These are phyloP conservation scores for Fagus sylvatica DNA, from an alignment of 306 rosid genomes.

Conservation along the genomic window DNA sequence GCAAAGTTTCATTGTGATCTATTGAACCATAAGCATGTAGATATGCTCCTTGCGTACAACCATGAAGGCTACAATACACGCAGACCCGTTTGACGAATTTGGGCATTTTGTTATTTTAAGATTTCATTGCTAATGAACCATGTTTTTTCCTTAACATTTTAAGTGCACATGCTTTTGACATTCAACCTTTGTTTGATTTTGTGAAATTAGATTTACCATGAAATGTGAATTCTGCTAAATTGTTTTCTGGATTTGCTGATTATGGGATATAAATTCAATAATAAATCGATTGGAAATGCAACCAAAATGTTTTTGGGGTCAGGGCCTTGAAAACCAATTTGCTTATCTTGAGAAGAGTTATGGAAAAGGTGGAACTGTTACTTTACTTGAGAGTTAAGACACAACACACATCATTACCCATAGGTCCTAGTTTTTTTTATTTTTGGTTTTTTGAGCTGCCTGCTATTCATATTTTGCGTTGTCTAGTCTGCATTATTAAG, in stretches of 20 bases:
- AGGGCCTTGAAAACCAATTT: slow-evolving; percentile 33
- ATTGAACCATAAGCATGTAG: neutral
- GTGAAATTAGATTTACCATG: neutral
- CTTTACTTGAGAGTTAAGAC: slow-evolving; percentile 67
- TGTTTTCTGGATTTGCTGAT: neutral
- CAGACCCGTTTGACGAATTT: neutral
- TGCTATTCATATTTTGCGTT: slow-evolving; percentile 16
- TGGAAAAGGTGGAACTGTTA: slow-evolving; percentile 76
- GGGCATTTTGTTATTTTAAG: neutral
- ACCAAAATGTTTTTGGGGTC: neutral
- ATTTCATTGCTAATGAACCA: neutral
- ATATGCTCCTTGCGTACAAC: neutral
- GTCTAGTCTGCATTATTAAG: neutral
- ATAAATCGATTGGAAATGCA: neutral
- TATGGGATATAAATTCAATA: neutral
- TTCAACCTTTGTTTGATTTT: neutral
- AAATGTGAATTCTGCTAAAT: neutral
- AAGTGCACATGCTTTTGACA: neutral
- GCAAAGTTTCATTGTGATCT: neutral
- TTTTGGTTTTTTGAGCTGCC: slow-evolving; percentile 45
- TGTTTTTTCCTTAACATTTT: neutral
- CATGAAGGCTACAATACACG: neutral
- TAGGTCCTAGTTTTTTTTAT: neutral
- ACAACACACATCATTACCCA: slow-evolving; percentile 93
- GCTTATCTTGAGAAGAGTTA: slow-evolving; percentile 95